Evolutionary conservation across 805 yeast genomes (phyloP).

Genomic region (Debaryomyces hansenii): DNA sequence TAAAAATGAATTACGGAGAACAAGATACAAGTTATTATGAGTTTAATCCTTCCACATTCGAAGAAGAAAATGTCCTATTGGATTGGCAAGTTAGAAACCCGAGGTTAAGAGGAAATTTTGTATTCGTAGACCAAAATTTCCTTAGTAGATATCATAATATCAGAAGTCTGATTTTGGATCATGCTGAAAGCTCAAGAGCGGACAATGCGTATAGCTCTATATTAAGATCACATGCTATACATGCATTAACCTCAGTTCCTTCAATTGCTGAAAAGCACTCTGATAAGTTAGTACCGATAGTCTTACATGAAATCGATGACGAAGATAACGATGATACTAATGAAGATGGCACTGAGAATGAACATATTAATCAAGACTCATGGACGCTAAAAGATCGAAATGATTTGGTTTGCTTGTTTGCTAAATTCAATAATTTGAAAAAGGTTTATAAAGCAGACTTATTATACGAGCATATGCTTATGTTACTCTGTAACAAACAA

Average conservation of each 20-base stretch:
- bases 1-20: slow-evolving; percentile 18
- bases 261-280: slow-evolving; percentile 67
- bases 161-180: slow-evolving; percentile 36
- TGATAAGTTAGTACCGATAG: slow-evolving; percentile 53
- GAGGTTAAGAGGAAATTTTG: slow-evolving; percentile 44
- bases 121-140: slow-evolving; percentile 19
- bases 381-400: slow-evolving; percentile 57
- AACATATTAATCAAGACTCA: neutral
- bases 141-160: slow-evolving; percentile 30
- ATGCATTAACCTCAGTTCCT: slow-evolving; percentile 59
- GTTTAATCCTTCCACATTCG: slow-evolving; percentile 3
- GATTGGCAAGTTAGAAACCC: slow-evolving; percentile 47
- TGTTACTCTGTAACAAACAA: slow-evolving; percentile 60
- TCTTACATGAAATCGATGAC: slow-evolving; percentile 38
- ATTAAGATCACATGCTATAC: slow-evolving; percentile 56
- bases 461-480: slow-evolving; percentile 53
- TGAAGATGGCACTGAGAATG: slow-evolving; percentile 13
- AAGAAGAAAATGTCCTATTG: slow-evolving; percentile 10
- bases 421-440: slow-evolving; percentile 63
- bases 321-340: slow-evolving; percentile 23
- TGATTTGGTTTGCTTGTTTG: slow-evolving; percentile 58
- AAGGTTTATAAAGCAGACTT: slow-evolving; percentile 51
- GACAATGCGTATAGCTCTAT: slow-evolving; percentile 40
- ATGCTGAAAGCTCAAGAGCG: slow-evolving; percentile 36
- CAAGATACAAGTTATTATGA: slow-evolving; percentile 12